These are phyloP conservation scores for Botrytis byssoidea DNA, from an alignment of 2,329 filamentous ascomycete genomes.

Conservation along the genomic window DNA sequence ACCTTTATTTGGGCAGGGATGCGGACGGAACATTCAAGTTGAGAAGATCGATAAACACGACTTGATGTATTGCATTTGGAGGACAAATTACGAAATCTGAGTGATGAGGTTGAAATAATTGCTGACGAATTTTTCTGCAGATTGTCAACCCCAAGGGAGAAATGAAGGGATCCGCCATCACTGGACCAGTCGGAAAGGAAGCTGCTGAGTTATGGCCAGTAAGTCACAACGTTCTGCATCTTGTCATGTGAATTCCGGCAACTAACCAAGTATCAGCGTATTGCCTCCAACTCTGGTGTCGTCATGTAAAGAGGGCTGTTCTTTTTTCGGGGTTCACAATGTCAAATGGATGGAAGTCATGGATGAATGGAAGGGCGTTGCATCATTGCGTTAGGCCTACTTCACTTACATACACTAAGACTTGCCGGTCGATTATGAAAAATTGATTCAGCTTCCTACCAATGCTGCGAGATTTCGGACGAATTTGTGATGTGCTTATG, in stretches of 20 bases:
- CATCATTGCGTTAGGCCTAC: conserved; percentile 18
- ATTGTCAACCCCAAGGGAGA: conserved; percentile 99
- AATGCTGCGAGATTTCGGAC: background rate
- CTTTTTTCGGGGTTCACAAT: conserved; percentile 35
- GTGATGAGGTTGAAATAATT: conserved; percentile 4
- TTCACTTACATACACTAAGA: conserved; percentile 21
- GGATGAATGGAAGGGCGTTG: conserved; percentile 22
- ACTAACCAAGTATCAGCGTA: conserved; percentile 65
- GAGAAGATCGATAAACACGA: background rate
- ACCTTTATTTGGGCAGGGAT: background rate
- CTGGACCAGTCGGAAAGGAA: conserved; percentile 98
- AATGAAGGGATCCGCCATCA: conserved; percentile 99
- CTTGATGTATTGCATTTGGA: background rate
- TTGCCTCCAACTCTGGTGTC: conserved; percentile 99
- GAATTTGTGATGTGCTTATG: conserved; percentile 14
- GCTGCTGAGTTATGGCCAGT: conserved; percentile 99
- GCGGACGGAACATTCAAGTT: background rate
- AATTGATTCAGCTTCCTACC: conserved; percentile 22
- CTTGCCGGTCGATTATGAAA: conserved; percentile 19
- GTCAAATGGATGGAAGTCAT: conserved; percentile 21
- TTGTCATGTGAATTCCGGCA: conserved; percentile 36
- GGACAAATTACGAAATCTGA: background rate
- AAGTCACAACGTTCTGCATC: conserved; percentile 45
- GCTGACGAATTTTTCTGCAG: conserved; percentile 50
- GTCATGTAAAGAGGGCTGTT: conserved; percentile 77